Evolutionary conservation across 805 yeast species (phyloP), one percentile per base, ranked within the genome.

Genomic region (Ogataea trehalophila): DNA sequence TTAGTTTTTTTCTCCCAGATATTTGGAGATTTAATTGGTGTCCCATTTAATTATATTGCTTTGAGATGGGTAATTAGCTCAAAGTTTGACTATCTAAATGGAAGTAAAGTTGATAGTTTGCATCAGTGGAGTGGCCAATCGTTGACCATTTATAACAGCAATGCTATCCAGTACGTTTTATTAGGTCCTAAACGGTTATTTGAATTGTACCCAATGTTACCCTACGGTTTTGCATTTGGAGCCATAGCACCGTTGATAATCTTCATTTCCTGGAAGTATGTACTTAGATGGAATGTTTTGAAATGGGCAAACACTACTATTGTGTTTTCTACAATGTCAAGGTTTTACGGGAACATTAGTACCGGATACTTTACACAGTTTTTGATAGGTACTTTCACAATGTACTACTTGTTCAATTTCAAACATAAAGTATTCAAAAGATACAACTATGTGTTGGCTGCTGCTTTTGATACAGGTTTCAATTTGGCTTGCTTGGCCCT

Each of bases 101-200:
- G 65, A 5, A 41, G 39, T 2, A 58, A 60, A 33, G 56, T 46
- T 0, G 80, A 76, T 55, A 76, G 79, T 1, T 59, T 75, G 23
- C 74, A 73, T 48, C 80, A 76, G 55, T 76, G 80, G 80, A 75
- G 78, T 2, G 80, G 76, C 2, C 79, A 76, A 50, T 50, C 63
- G 6, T 64, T 76, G 33, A 61, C 67, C 33, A 59, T 66, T 16
- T 67, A 65, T 49, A 73, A 75, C 54, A 70, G 76, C n/a, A 76
- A 75, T 53, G 75, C 80, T 11, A 68, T 75, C 33, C 78, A 73
- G 51, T 76, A 76, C 49, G 78, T 75, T n/a, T 64, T 76, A 1
- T 59, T 76, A 43, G 80, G 80, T 0, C 80, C 80, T 0, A 54
- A 60, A n/a, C 59, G 71, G 31, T 59, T 76, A 5, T 76, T 76